Evolutionary conservation across 2,329 filamentous ascomycete species (phyloP).

Genomic region (Cadophora sp.): DNA sequence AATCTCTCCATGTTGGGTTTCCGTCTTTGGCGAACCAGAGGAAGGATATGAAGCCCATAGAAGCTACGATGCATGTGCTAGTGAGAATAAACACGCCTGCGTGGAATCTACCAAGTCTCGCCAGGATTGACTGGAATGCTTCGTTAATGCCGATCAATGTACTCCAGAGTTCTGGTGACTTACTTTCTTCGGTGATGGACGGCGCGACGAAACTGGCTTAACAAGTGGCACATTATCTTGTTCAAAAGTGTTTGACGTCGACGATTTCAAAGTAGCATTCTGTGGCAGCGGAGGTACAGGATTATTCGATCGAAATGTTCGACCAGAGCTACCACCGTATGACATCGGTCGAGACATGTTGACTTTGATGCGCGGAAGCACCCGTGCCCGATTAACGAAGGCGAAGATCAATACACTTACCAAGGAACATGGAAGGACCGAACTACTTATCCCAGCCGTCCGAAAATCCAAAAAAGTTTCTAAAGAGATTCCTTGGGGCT

Average conservation of each 20-base stretch:
- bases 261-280: neutral
- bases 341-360: slow-evolving; percentile 9
- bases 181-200: neutral
- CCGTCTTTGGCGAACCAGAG: slow-evolving; percentile 13
- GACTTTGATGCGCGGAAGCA: neutral
- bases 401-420: neutral
- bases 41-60: slow-evolving; percentile 13
- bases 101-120: slow-evolving; percentile 2
- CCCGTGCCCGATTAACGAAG: neutral
- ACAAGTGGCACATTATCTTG: slow-evolving; percentile 11
- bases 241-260: slow-evolving; percentile 13
- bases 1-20: neutral
- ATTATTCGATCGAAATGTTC: slow-evolving; percentile 5
- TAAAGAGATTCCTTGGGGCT: neutral
- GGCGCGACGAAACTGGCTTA: neutral
- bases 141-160: no score
- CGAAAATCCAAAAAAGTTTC: neutral
- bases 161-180: neutral
- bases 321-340: slow-evolving; percentile 9
- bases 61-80: neutral
- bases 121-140: neutral
- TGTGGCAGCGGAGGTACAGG: neutral
- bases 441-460: neutral
- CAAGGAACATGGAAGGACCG: neutral
- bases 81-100: neutral